Percentiles rank a stretch among this genome's conserved stretches.
phyloP scores from a whole-genome alignment of 768 basidiomycete genomes.

The Lactifluus volemus region DNA sequence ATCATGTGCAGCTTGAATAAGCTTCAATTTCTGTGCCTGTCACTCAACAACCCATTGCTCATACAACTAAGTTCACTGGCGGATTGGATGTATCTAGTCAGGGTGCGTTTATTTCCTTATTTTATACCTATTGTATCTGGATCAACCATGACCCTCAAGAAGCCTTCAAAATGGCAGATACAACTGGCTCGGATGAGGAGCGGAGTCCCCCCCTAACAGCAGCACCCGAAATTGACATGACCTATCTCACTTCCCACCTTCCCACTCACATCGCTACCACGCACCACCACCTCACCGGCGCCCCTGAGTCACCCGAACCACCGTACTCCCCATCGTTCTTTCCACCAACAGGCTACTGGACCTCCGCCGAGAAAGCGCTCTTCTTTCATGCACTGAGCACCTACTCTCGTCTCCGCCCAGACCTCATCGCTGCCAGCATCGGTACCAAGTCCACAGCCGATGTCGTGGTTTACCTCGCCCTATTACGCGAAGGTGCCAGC shows the following conservation, averaged over 20 bases:
- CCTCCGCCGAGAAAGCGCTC: slow-evolving; percentile 50
- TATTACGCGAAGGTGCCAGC: slow-evolving; percentile 26
- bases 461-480: slow-evolving; percentile 57
- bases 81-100: background rate
- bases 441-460: slow-evolving; percentile 58
- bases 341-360: slow-evolving; percentile 43
- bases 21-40: no score
- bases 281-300: background rate
- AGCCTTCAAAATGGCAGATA: background rate
- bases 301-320: no score
- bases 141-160: background rate
- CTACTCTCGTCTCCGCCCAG: slow-evolving; percentile 65
- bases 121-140: background rate
- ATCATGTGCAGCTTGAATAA: background rate
- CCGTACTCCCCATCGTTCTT: slow-evolving; percentile 12
- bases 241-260: background rate
- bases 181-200: background rate
- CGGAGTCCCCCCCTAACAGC: no score
- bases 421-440: slow-evolving; percentile 64
- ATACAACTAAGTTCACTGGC: background rate
- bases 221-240: no score
- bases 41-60: background rate
- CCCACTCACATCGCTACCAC: slow-evolving; percentile 8
- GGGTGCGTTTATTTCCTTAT: background rate
- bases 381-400: slow-evolving; percentile 66